Evolutionary conservation across 2,329 filamentous ascomycete species (phyloP).

Genomic region (Hirsutella rhossiliensis): DNA sequence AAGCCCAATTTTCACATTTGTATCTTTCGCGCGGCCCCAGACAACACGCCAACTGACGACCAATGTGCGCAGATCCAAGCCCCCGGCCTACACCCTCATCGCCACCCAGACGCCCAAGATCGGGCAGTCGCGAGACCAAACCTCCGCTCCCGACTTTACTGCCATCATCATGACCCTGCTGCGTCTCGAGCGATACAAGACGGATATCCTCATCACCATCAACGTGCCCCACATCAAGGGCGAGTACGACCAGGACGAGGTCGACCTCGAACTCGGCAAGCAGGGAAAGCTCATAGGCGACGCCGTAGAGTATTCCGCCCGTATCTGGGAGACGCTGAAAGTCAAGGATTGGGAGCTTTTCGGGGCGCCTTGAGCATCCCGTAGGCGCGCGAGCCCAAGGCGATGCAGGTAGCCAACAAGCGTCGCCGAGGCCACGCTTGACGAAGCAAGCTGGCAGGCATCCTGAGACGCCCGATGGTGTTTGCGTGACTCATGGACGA

Average conservation of each 20-base stretch:
- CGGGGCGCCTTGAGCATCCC: constrained; percentile 13
- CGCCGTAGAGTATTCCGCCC: constrained; percentile 53
- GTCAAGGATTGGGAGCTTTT: constrained; percentile 77
- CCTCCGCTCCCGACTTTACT: constrained; percentile 48
- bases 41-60: background rate
- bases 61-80: constrained; percentile 19
- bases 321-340: constrained; percentile 61
- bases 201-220: constrained; percentile 75
- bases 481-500: no score
- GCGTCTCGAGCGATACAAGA: constrained; percentile 59
- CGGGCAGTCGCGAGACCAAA: constrained; percentile 18
- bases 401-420: no score
- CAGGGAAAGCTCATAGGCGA: constrained; percentile 57
- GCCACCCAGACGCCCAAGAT: constrained; percentile 45
- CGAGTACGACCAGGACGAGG: constrained; percentile 60
- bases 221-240: constrained; percentile 77
- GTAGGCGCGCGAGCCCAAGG: no score
- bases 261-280: constrained; percentile 54
- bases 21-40: constrained; percentile 9
- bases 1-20: constrained; percentile 9
- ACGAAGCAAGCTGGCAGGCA: no score
- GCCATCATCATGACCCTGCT: constrained; percentile 68
- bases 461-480: no score
- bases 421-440: no score
- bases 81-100: constrained; percentile 57